phyloP scores from a whole-genome alignment of 2,329 filamentous ascomycete genomes.

The Tolypocladium album region DNA sequence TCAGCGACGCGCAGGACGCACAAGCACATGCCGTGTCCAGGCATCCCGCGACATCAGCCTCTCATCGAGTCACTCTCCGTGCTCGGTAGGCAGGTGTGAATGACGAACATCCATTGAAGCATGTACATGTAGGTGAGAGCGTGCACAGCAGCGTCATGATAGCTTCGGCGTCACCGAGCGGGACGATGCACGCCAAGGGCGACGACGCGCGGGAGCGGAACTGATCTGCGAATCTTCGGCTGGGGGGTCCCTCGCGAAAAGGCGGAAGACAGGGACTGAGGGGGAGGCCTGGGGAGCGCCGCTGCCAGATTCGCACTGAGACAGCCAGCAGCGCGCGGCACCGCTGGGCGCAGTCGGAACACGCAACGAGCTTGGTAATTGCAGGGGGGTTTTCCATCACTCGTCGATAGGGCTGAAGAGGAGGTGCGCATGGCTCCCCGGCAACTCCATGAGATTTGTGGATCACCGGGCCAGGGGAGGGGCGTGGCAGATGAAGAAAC shows the following conservation, averaged over 20 bases:
- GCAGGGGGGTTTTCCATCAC: not conserved
- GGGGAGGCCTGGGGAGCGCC: not conserved
- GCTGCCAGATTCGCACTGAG: not conserved
- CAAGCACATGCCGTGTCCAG: not conserved
- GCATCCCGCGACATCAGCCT: not conserved
- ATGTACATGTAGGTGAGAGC: not conserved
- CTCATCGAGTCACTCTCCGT: not conserved
- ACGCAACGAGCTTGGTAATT: not conserved
- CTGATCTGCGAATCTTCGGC: not conserved
- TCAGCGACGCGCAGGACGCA: not conserved
- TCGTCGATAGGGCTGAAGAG: constrained; percentile 8
- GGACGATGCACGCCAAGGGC: not conserved
- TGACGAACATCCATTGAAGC: not conserved
- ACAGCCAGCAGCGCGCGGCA: not conserved
- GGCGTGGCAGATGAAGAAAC: not conserved
- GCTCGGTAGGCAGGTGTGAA: not conserved
- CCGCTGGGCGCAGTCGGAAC: not conserved
- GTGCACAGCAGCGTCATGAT: not conserved
- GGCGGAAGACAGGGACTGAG: not conserved
- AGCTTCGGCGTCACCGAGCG: constrained; percentile 2
- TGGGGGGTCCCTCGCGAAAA: not conserved
- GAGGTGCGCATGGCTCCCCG: constrained; percentile 2
- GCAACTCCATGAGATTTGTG: not conserved
- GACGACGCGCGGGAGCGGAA: not conserved
- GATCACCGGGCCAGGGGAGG: not conserved